Percentiles rank a stretch among this genome's conserved stretches.
These are phyloP conservation scores for Vitis hybrid DNA, from an alignment of 177 flowering plant genomes.

Conservation along the genomic window DNA sequence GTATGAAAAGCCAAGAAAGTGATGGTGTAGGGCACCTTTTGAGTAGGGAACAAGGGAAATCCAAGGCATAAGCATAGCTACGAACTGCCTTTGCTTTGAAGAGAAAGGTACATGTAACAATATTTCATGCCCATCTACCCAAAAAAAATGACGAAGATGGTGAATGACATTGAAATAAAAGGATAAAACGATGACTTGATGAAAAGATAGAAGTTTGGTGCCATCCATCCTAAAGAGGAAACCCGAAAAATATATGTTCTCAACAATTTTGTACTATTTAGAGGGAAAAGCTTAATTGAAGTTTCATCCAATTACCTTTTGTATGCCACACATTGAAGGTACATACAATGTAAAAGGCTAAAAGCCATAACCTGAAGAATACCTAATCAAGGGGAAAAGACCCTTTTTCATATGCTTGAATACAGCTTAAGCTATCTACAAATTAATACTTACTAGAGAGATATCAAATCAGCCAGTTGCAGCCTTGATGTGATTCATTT, in stretches of 20 bases:
- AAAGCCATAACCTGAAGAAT: too few species aligned
- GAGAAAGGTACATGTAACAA: constrained; percentile 27
- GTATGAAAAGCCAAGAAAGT: constrained; percentile 15
- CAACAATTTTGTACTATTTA: background rate
- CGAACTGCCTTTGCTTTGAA: constrained; percentile 36
- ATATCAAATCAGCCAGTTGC: background rate
- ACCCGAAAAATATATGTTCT: background rate
- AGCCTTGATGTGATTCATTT: background rate
- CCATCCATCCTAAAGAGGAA: background rate
- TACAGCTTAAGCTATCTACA: too few species aligned
- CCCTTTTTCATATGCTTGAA: too few species aligned
- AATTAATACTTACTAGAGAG: background rate
- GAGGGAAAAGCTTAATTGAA: too few species aligned
- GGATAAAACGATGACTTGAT: constrained; percentile 8
- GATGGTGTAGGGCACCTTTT: constrained; percentile 20
- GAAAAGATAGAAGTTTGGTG: background rate
- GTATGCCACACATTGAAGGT: too few species aligned
- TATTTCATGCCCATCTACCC: constrained; percentile 11
- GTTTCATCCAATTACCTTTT: background rate
- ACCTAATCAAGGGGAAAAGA: too few species aligned
- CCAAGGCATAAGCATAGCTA: constrained; percentile 8
- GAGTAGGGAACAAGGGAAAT: constrained; percentile 36
- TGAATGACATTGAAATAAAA: background rate
- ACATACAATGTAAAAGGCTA: too few species aligned
- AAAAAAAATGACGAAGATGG: constrained; percentile 7